Evolutionary conservation across 2,329 filamentous ascomycete genomes (phyloP).

Genomic region (Fusarium penzigii): DNA sequence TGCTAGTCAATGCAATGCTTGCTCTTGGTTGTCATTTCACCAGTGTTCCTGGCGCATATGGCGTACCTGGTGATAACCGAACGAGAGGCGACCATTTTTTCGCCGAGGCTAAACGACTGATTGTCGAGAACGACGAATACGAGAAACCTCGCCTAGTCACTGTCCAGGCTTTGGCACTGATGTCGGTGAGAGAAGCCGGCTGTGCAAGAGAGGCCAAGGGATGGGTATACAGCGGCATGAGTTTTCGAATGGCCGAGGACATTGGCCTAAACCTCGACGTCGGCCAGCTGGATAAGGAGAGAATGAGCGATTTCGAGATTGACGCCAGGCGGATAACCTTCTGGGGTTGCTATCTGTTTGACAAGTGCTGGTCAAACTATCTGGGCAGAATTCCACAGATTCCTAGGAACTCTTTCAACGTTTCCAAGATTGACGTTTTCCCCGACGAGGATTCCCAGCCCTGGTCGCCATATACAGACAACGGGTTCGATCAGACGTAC

Average conservation of each 20-base stretch:
- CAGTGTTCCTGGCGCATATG: slow-evolving; percentile 69
- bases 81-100: slow-evolving; percentile 98
- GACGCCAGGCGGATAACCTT: slow-evolving; percentile 91
- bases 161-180: slow-evolving; percentile 88
- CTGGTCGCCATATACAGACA: slow-evolving; percentile 89
- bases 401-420: slow-evolving; percentile 75
- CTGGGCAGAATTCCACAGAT: slow-evolving; percentile 88
- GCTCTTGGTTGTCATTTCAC: slow-evolving; percentile 94
- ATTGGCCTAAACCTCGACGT: slow-evolving; percentile 88
- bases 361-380: slow-evolving; percentile 99
- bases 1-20: slow-evolving; percentile 92
- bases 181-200: slow-evolving; percentile 95
- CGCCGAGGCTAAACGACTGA: slow-evolving; percentile 84
- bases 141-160: slow-evolving; percentile 86
- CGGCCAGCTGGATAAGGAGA: slow-evolving; percentile 60
- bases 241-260: slow-evolving; percentile 95
- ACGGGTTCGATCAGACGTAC: slow-evolving; percentile 70
- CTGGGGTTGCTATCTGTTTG: slow-evolving; percentile 97
- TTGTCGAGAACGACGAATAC: slow-evolving; percentile 90
- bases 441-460: slow-evolving; percentile 81
- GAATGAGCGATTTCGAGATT: slow-evolving; percentile 76
- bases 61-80: slow-evolving; percentile 69
- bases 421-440: slow-evolving; percentile 88
- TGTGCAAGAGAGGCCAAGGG: slow-evolving; percentile 93
- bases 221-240: slow-evolving; percentile 99